These are phyloP conservation scores for Platanus orientalis DNA, from an alignment of 164 flowering plant genomes.

Conservation along the genomic window DNA sequence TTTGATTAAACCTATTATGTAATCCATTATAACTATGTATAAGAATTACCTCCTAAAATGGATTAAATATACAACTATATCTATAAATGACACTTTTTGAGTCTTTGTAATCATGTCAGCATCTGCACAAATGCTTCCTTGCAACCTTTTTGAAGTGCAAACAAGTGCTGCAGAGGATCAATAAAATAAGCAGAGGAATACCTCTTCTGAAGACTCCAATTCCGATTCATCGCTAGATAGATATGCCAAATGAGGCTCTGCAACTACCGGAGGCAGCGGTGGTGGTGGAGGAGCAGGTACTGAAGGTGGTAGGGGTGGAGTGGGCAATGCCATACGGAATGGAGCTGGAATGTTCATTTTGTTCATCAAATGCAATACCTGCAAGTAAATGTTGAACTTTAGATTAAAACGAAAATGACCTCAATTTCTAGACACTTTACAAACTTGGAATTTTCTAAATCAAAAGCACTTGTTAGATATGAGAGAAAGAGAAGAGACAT, in stretches of 20 bases:
- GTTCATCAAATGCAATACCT: conserved; percentile 99
- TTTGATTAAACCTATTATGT: too few species aligned
- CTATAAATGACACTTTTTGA: too few species aligned
- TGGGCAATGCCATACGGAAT: conserved; percentile 85
- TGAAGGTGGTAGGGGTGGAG: conserved; percentile 83
- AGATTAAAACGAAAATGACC: not conserved
- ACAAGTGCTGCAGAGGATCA: not conserved
- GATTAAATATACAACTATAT: too few species aligned
- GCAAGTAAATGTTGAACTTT: conserved; percentile 7
- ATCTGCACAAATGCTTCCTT: not conserved
- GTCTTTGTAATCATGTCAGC: too few species aligned
- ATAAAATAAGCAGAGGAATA: conserved; percentile 11
- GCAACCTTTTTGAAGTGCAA: too few species aligned
- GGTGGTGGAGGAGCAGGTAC: conserved; percentile 46
- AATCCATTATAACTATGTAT: too few species aligned
- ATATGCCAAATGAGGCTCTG: conserved; percentile 38
- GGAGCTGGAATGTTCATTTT: conserved; percentile 99
- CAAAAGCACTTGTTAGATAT: not conserved
- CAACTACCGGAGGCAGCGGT: conserved; percentile 36
- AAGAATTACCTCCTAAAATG: too few species aligned
- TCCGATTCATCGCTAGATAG: conserved; percentile 86
- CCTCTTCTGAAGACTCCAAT: conserved; percentile 91
- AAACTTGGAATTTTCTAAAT: not conserved
- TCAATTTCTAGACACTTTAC: not conserved
- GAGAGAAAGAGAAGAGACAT: not conserved